Evolutionary conservation across 2,329 filamentous ascomycete species (phyloP).

Genomic region (Talaromyces pinophilus): DNA sequence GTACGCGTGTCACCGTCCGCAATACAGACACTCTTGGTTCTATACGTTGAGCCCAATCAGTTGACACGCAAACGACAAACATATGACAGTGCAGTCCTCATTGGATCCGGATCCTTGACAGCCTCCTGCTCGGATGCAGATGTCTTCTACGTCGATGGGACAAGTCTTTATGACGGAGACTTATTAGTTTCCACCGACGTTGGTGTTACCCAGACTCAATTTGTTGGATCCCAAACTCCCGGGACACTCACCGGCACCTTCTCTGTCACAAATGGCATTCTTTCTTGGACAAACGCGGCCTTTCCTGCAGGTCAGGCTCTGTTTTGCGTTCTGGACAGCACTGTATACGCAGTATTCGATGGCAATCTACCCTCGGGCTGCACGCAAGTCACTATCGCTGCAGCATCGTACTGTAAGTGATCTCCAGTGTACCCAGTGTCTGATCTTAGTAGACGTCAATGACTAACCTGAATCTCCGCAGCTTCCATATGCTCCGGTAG

Average conservation of each 20-base stretch:
- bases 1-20: background rate
- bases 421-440: background rate
- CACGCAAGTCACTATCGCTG: background rate
- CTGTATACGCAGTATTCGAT: constrained; percentile 4
- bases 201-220: background rate
- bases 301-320: background rate
- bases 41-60: constrained; percentile 2
- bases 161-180: background rate
- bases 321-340: background rate
- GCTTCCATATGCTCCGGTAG: background rate
- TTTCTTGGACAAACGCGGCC: background rate
- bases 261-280: background rate
- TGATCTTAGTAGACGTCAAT: background rate
- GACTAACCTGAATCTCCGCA: background rate
- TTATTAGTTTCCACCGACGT: background rate
- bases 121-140: background rate
- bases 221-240: background rate
- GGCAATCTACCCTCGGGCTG: background rate
- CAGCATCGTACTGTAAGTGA: background rate
- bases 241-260: background rate
- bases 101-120: background rate
- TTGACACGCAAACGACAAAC: constrained; percentile 3
- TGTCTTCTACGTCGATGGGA: background rate
- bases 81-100: background rate
- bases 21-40: background rate